Evolutionary conservation across 345 rosid species (phyloP).

Genomic region (Gossypium turneri): DNA sequence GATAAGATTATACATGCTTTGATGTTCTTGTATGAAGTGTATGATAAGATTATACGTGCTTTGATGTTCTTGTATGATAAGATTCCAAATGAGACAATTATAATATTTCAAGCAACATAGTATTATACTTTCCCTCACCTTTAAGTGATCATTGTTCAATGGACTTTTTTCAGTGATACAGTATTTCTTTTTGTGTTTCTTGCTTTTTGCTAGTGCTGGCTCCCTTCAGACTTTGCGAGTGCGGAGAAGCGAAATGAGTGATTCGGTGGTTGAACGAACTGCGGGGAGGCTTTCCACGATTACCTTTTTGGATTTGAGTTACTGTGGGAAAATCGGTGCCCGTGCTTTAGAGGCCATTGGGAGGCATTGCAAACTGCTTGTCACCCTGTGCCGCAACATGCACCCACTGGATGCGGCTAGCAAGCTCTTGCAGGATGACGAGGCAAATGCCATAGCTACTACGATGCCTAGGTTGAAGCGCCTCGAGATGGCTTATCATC

Average conservation of each 20-base stretch:
- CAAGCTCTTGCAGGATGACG: constrained; percentile 55
- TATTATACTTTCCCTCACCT: neutral
- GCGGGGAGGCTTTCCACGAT: constrained; percentile 62
- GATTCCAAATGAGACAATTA: neutral
- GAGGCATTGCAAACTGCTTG: constrained; percentile 60
- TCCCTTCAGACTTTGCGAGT: constrained; percentile 64
- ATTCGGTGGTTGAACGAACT: constrained; percentile 51
- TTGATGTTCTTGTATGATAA: neutral
- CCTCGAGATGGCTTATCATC: constrained; percentile 67
- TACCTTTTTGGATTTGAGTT: constrained; percentile 81
- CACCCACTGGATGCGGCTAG: constrained; percentile 47
- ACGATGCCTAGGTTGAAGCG: constrained; percentile 79
- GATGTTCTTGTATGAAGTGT: constrained; percentile 23
- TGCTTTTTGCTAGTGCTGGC: constrained; percentile 60
- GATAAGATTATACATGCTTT: neutral
- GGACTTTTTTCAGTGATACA: constrained; percentile 14
- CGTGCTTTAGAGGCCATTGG: constrained; percentile 66
- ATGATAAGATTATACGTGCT: neutral
- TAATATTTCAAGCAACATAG: neutral
- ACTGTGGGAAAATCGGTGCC: constrained; percentile 60
- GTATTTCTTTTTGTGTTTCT: constrained; percentile 5
- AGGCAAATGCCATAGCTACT: constrained; percentile 71
- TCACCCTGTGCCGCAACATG: constrained; percentile 67
- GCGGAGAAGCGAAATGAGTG: constrained; percentile 58
- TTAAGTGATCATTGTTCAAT: neutral